phyloP scores from a whole-genome alignment of 495 filamentous ascomycete genomes.

The Daldinia vernicosa region DNA sequence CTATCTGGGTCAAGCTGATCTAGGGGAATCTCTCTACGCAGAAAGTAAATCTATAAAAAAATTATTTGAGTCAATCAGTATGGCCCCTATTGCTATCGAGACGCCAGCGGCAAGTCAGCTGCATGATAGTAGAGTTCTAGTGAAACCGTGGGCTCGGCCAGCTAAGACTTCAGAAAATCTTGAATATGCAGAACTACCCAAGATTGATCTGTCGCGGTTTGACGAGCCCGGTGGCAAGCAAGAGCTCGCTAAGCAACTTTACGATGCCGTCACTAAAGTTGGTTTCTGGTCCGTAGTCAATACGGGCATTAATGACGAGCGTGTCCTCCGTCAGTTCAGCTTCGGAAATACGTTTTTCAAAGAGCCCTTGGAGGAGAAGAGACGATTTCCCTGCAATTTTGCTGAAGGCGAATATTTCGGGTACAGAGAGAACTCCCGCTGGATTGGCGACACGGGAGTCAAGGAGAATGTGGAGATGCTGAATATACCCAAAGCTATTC shows the following conservation, averaged over 20 bases:
- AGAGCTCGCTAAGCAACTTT: constrained; percentile 60
- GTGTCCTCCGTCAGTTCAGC: constrained; percentile 52
- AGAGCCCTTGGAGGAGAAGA: constrained; percentile 42
- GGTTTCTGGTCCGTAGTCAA: constrained; percentile 52
- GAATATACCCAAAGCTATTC: constrained; percentile 57
- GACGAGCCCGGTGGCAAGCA: constrained; percentile 62
- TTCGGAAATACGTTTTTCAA: constrained; percentile 55
- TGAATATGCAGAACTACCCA: constrained; percentile 63
- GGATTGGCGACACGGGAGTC: constrained; percentile 57
- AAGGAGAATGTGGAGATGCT: constrained; percentile 59
- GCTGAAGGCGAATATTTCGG: constrained; percentile 58
- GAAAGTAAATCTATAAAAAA: neutral
- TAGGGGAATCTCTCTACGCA: neutral
- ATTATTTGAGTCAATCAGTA: constrained; percentile 17
- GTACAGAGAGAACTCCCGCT: constrained; percentile 55
- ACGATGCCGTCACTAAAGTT: constrained; percentile 62
- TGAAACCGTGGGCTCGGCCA: constrained; percentile 55
- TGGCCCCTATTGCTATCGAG: constrained; percentile 51
- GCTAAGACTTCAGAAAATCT: constrained; percentile 48
- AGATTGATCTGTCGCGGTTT: constrained; percentile 61
- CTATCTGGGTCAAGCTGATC: neutral
- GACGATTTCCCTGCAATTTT: constrained; percentile 54
- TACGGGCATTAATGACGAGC: constrained; percentile 50
- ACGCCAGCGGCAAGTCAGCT: constrained; percentile 19
- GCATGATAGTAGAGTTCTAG: constrained; percentile 21